A percentile compares a stretch with the other conserved stretches of the same genome.
phyloP scores from a whole-genome alignment of 306 rosid species.

The Glycine soja region DNA sequence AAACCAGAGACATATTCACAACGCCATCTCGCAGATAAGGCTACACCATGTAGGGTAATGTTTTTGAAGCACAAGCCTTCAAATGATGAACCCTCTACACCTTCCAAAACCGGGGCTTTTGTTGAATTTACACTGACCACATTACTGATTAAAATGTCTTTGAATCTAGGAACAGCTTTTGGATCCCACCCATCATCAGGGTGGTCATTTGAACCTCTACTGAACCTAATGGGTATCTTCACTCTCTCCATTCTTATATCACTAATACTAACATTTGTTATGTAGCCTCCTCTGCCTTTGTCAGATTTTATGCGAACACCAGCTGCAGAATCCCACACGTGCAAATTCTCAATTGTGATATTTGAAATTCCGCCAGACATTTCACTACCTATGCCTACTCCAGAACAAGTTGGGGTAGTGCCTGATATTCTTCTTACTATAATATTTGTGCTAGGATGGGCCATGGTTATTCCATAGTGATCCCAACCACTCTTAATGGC shows the following conservation, averaged over 20 bases:
- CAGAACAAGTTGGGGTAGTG: conserved; percentile 95
- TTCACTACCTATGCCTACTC: conserved; percentile 78
- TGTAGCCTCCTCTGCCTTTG: conserved; percentile 87
- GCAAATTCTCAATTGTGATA: conserved; percentile 75
- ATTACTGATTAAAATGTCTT: conserved; percentile 67
- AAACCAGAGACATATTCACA: conserved; percentile 82
- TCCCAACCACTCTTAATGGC: conserved; percentile 99
- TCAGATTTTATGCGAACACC: conserved; percentile 90
- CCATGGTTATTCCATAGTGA: conserved; percentile 83
- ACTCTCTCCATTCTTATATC: conserved; percentile 80
- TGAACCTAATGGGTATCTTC: conserved; percentile 82
- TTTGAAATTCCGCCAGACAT: conserved; percentile 86
- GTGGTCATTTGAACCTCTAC: conserved; percentile 91
- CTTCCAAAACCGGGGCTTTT: conserved; percentile 76
- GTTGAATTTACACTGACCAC: conserved; percentile 75
- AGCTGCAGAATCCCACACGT: conserved; percentile 88
- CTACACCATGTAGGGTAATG: conserved; percentile 66
- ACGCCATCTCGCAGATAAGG: conserved; percentile 65
- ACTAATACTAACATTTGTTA: conserved; percentile 67
- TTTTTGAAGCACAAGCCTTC: conserved; percentile 82
- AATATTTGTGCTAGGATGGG: conserved; percentile 78
- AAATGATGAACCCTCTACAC: conserved; percentile 67
- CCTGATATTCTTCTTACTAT: conserved; percentile 87
- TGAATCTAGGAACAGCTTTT: conserved; percentile 79
- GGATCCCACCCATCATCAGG: conserved; percentile 95